Evolutionary conservation across 1,284 basidiomycete genomes (phyloP).

Genomic region (Anthracocystis setariae): DNA sequence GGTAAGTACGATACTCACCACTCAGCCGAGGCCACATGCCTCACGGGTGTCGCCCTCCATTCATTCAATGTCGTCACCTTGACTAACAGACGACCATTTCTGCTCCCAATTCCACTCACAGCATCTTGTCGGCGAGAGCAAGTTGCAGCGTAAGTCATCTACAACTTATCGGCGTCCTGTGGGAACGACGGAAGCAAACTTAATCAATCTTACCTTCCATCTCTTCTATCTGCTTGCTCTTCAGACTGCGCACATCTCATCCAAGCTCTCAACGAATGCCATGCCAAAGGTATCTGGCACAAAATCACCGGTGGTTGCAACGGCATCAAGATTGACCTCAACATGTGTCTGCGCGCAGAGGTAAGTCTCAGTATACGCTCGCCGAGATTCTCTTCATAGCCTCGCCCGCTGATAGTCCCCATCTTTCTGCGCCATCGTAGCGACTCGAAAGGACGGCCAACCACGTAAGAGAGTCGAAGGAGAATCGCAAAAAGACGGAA

Average conservation of each 20-base stretch:
- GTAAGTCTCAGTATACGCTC: too few species aligned
- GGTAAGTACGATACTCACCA: conserved; percentile 4
- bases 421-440: conserved; percentile 7
- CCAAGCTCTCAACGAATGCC: conserved; percentile 51
- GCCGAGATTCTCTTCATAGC: too few species aligned
- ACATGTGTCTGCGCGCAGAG: conserved; percentile 53
- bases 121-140: conserved; percentile 52
- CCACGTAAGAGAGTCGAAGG: conserved; percentile 34
- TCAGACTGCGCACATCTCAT: conserved; percentile 55
- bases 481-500: conserved; percentile 45
- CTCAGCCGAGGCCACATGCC: too few species aligned
- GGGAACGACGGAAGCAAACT: too few species aligned
- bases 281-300: conserved; percentile 42
- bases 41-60: too few species aligned
- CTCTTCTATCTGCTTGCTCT: neutral
- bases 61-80: too few species aligned
- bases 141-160: conserved; percentile 39
- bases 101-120: neutral
- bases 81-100: too few species aligned
- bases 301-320: conserved; percentile 56
- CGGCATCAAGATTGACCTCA: conserved; percentile 55
- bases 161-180: neutral
- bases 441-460: conserved; percentile 38
- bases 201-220: neutral
- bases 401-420: neutral